Conservation (phyloP, 73 alveolate genomes). For the Paramecium octaurelia region DNA sequence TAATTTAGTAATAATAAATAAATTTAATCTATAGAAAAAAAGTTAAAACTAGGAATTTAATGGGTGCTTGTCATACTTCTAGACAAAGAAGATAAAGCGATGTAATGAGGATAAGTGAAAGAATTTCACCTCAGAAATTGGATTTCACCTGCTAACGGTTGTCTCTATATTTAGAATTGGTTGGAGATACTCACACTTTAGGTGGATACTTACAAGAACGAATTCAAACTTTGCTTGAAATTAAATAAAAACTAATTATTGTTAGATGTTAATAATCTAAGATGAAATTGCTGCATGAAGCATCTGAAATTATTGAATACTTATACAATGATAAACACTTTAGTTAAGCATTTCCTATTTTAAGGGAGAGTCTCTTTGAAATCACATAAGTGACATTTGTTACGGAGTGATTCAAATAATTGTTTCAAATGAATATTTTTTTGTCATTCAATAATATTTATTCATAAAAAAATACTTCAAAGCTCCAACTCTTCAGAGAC, state of each 20-base stretch:
- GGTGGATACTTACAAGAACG: not conserved
- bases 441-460: not conserved
- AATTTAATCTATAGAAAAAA: not conserved
- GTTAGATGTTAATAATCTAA: not conserved
- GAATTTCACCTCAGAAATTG: not conserved
- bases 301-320: constrained; percentile 20
- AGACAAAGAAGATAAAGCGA: not conserved
- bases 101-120: not conserved
- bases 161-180: not conserved
- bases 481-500: not conserved
- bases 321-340: constrained; percentile 8
- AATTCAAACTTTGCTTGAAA: not conserved
- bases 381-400: not conserved
- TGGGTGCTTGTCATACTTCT: not conserved
- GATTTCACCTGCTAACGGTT: not conserved
- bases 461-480: not conserved
- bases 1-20: not conserved
- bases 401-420: not conserved
- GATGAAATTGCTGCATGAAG: not conserved
- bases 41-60: not conserved
- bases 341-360: constrained; percentile 30
- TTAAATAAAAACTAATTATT: not conserved
- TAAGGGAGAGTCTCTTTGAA: constrained; percentile 26
- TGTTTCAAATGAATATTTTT: not conserved
- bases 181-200: not conserved